A percentile compares a stretch with the other conserved stretches of the same genome.
Evolutionary conservation across 495 filamentous ascomycete genomes (phyloP).

Genomic region (Amniculicola lignicola): DNA sequence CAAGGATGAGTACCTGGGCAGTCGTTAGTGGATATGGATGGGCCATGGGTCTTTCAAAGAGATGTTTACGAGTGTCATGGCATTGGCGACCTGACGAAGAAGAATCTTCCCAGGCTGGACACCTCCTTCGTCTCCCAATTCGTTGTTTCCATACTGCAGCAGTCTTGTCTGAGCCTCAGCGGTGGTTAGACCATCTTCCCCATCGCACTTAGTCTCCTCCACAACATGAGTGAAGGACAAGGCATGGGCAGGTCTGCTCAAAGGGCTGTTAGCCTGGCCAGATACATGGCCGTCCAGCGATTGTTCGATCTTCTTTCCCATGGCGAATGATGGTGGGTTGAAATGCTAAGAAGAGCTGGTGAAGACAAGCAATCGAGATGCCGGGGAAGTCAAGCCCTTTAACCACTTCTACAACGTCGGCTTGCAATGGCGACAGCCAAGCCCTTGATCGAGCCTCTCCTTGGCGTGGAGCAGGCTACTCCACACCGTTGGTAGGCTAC

Average conservation of each 20-base stretch:
- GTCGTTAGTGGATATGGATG: not conserved
- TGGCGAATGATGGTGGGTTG: slow-evolving; percentile 7
- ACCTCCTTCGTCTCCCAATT: slow-evolving; percentile 57
- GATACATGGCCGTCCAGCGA: slow-evolving; percentile 45
- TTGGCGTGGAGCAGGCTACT: slow-evolving; percentile 14
- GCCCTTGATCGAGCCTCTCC: not conserved
- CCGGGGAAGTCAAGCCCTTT: slow-evolving; percentile 16
- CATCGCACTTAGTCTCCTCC: slow-evolving; percentile 56
- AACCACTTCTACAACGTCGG: not conserved
- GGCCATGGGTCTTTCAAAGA: not conserved
- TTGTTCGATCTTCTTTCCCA: slow-evolving; percentile 34
- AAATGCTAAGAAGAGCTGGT: not conserved
- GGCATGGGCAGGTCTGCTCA: slow-evolving; percentile 64
- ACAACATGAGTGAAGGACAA: slow-evolving; percentile 55
- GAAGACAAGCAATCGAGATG: slow-evolving; percentile 18
- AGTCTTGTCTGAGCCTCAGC: slow-evolving; percentile 55
- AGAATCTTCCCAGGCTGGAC: slow-evolving; percentile 59
- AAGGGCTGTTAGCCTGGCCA: slow-evolving; percentile 52
- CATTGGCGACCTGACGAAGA: slow-evolving; percentile 62
- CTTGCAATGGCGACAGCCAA: slow-evolving; percentile 25
- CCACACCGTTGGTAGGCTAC: slow-evolving; percentile 4
- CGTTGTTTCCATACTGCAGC: slow-evolving; percentile 58
- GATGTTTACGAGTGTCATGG: slow-evolving; percentile 58
- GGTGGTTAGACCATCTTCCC: slow-evolving; percentile 58
- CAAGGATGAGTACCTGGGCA: slow-evolving; percentile 69